A percentile compares a stretch with the other conserved stretches of the same genome.
Conservation (phyloP, 2,329 filamentous ascomycete genomes). For the Pseudocercospora vitis region DNA sequence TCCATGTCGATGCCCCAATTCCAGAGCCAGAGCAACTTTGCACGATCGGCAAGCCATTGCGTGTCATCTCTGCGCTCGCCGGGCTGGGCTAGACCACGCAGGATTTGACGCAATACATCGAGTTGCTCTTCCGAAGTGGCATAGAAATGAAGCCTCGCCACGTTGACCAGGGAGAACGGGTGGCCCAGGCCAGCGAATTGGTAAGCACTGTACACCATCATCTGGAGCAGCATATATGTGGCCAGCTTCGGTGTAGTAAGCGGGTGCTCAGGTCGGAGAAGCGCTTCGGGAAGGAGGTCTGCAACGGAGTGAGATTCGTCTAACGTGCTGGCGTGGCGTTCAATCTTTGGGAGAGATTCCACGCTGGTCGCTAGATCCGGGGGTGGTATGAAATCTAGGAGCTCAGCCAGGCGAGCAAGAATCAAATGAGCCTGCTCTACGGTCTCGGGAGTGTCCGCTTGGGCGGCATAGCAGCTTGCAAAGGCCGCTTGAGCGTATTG, state of each 20-base stretch:
- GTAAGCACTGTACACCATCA: conserved; percentile 56
- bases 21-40: conserved; percentile 70
- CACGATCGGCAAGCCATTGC: conserved; percentile 62
- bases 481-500: conserved; percentile 68
- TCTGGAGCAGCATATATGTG: conserved; percentile 61
- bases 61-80: conserved; percentile 57
- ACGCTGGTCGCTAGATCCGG: conserved; percentile 48
- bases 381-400: conserved; percentile 62
- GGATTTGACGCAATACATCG: conserved; percentile 58
- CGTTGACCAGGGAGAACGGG: conserved; percentile 43
- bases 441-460: conserved; percentile 59
- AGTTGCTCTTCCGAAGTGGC: conserved; percentile 66
- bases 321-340: conserved; percentile 39
- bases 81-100: conserved; percentile 53
- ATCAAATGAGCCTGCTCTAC: conserved; percentile 62
- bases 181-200: conserved; percentile 45
- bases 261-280: conserved; percentile 61
- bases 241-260: conserved; percentile 62
- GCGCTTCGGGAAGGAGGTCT: conserved; percentile 43
- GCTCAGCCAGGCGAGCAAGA: conserved; percentile 57
- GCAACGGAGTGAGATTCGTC: conserved; percentile 32
- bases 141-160: conserved; percentile 63
- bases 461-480: conserved; percentile 66
- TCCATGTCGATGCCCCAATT: conserved; percentile 62
- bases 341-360: conserved; percentile 46